phyloP scores from a whole-genome alignment of 768 basidiomycete genomes.

The Daedalea quercina region DNA sequence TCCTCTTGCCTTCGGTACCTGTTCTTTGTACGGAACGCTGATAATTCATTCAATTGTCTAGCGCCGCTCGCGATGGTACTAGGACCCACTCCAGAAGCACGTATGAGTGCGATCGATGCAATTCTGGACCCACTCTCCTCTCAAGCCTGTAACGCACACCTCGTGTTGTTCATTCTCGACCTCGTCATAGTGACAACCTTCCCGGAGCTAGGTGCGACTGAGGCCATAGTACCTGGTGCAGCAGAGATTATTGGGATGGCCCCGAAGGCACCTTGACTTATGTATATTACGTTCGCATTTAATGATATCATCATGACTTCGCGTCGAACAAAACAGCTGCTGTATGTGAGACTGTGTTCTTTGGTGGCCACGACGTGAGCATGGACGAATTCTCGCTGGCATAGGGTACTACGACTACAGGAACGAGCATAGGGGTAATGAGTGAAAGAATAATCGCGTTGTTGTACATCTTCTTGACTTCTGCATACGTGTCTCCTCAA shows the following conservation, averaged over 20 bases:
- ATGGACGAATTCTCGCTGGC: neutral
- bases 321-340: neutral
- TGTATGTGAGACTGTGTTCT: no score
- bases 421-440: neutral
- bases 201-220: conserved; percentile 58
- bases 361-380: neutral
- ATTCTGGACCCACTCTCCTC: conserved; percentile 58
- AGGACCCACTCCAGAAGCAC: conserved; percentile 40
- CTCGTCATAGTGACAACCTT: conserved; percentile 63
- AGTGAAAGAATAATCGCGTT: neutral
- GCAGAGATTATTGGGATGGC: neutral
- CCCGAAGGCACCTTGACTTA: neutral
- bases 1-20: conserved; percentile 1
- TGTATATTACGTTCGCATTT: no score
- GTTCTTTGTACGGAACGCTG: neutral
- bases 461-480: conserved; percentile 12
- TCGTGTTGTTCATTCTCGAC: conserved; percentile 71
- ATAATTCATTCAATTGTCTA: conserved; percentile 18
- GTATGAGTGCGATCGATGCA: conserved; percentile 36
- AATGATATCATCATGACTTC: neutral
- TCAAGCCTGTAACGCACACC: conserved; percentile 70
- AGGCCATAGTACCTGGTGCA: conserved; percentile 1
- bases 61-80: conserved; percentile 45
- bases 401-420: neutral
- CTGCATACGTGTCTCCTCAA: neutral